Evolutionary conservation across 331 rosid species (phyloP).

Genomic region (Malus hybrid): DNA sequence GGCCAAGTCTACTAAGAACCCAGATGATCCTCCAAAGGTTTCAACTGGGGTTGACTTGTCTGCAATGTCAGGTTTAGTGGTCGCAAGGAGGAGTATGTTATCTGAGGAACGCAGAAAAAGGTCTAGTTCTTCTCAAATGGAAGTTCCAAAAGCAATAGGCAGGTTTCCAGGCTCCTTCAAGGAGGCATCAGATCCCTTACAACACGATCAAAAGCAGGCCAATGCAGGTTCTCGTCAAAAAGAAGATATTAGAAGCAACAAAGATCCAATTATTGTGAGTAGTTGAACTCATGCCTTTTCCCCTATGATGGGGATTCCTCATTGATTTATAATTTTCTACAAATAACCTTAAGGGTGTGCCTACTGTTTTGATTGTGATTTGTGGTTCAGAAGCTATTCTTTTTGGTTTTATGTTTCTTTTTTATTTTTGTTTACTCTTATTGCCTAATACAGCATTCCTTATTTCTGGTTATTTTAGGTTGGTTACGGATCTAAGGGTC

Average conservation of each 20-base stretch:
- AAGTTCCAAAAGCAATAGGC: conserved; percentile 61
- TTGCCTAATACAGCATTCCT: neutral
- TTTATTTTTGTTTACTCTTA: neutral
- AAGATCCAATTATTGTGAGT: conserved; percentile 77
- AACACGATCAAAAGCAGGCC: conserved; percentile 57
- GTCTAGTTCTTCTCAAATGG: conserved; percentile 66
- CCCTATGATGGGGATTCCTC: neutral
- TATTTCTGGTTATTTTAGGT: conserved; percentile 31
- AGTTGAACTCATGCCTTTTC: conserved; percentile 1
- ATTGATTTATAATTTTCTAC: neutral
- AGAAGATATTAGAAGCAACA: conserved; percentile 65
- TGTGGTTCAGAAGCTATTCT: neutral
- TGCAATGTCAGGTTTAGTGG: conserved; percentile 68
- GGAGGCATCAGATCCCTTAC: conserved; percentile 62
- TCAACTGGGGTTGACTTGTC: conserved; percentile 71
- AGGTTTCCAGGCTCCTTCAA: conserved; percentile 92
- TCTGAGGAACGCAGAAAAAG: conserved; percentile 75
- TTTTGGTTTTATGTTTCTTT: neutral
- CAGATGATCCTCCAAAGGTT: conserved; percentile 64
- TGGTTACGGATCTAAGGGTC: conserved; percentile 90
- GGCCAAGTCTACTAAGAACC: conserved; percentile 77
- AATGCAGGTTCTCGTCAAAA: conserved; percentile 39
- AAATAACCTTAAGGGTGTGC: neutral
- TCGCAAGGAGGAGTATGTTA: conserved; percentile 77
- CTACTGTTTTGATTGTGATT: neutral